Base-by-base conservation (phyloP, 495 filamentous ascomycete species). In the Penicillium atrosanguineum region DNA sequence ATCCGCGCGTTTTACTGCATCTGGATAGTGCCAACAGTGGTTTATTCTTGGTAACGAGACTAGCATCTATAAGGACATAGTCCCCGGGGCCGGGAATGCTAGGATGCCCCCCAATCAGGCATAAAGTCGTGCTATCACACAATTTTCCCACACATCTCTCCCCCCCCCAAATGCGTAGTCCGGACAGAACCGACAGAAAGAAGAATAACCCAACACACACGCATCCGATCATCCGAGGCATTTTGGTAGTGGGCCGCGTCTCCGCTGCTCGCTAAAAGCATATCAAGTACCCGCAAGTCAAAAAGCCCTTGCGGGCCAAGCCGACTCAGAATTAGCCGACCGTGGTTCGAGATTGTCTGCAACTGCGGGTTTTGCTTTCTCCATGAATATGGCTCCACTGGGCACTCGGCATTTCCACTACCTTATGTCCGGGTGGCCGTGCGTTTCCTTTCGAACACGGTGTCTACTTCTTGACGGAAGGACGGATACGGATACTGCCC, bases 191-290 rank as follows among this genome's bases (percentile, higher is more conserved):
- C 23, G 2, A 23, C 5, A 5, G 23, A 34, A 34, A 31, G 1
- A 34, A 14, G 9, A 1, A 11, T 14, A 34, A 34, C 3, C 28
- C 31, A 14, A 2, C 34, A n/a, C 23, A 20, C 19, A 48, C 15
- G 16, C 16, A 40, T 57, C 63, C 63, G 63, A 61, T 51, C 47
- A 59, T 59, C 63, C 63, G 63, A 59, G 29, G 39, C 19, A 37
- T 18, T 44, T 49, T 4, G 15, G 23, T n/a, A 50, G 64, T 62
- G 61, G 61, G 15, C 52, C 55, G 25, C 4, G 11, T 38, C 50
- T 55, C 64, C 64, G 64, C 64, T 55, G 46, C 64, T 67, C 61
- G 58, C 61, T 59, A 62, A 23, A 23, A 62, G 52, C 59, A 64
- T 62, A 67, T 57, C 45, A 53, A 6, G 28, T 31, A 41, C 31